Conservation (phyloP, 2,329 filamentous ascomycete genomes). For the Ustilaginoidea virens region DNA sequence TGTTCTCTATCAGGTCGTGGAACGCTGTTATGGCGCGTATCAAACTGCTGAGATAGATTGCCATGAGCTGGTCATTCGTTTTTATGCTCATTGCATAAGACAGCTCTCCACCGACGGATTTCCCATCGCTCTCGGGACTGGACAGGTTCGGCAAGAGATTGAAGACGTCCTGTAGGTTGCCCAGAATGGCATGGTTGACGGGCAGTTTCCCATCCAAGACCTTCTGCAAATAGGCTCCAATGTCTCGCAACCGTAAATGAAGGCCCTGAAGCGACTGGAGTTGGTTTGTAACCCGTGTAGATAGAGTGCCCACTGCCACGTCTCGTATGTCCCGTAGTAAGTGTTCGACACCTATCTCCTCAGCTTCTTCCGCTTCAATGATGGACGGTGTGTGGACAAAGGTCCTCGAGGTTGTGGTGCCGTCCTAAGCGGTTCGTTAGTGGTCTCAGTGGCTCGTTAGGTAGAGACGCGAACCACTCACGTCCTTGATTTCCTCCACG, state of each 20-base stretch:
- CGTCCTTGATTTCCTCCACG: constrained; percentile 98
- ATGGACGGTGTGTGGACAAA: constrained; percentile 97
- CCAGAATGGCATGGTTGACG: constrained; percentile 92
- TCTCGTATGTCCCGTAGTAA: constrained; percentile 95
- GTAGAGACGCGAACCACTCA: constrained; percentile 28
- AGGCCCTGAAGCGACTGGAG: constrained; percentile 93
- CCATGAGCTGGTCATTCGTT: constrained; percentile 98
- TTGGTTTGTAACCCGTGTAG: constrained; percentile 93
- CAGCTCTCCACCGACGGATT: constrained; percentile 62
- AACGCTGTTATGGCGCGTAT: constrained; percentile 97
- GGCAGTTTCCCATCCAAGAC: constrained; percentile 85
- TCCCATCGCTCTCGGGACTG: constrained; percentile 56
- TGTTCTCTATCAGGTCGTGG: constrained; percentile 98
- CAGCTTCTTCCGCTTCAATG: constrained; percentile 96
- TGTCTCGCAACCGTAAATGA: constrained; percentile 86
- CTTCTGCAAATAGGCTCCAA: constrained; percentile 89
- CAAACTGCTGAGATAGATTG: constrained; percentile 91
- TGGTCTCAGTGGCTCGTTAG: too few species aligned
- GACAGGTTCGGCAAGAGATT: constrained; percentile 94
- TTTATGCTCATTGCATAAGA: constrained; percentile 97
- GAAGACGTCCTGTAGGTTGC: constrained; percentile 98
- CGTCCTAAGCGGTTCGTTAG: constrained; percentile 46
- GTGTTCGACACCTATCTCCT: constrained; percentile 98
- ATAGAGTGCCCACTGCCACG: constrained; percentile 90
- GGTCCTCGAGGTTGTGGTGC: constrained; percentile 89